These are phyloP conservation scores for Epichloe coenophiala DNA, from an alignment of 2,329 filamentous ascomycete genomes.

Conservation along the genomic window DNA sequence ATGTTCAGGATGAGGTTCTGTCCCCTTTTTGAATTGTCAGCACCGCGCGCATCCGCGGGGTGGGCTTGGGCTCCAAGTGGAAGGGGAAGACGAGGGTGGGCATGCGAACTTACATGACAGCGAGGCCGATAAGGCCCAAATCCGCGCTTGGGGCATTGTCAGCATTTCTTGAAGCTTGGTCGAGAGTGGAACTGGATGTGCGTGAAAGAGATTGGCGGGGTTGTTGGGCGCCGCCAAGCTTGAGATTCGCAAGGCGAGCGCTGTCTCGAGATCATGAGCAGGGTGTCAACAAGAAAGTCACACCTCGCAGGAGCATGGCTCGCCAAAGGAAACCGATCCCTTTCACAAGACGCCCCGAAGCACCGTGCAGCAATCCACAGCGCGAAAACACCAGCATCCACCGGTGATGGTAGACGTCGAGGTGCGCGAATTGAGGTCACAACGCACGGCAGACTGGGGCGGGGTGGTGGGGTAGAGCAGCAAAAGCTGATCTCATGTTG, in stretches of 20 bases:
- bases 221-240: slow-evolving; percentile 48
- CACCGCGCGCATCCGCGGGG: not conserved
- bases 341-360: not conserved
- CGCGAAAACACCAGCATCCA: slow-evolving; percentile 7
- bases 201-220: slow-evolving; percentile 25
- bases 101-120: slow-evolving; percentile 58
- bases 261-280: slow-evolving; percentile 34
- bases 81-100: not conserved
- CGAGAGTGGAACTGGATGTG: slow-evolving; percentile 13
- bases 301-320: not conserved
- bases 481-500: not conserved
- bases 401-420: slow-evolving; percentile 11
- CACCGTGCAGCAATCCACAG: not conserved
- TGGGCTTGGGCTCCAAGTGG: slow-evolving; percentile 1
- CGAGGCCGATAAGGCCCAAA: slow-evolving; percentile 85
- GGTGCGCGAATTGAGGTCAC: slow-evolving; percentile 24
- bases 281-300: slow-evolving; percentile 10
- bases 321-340: not conserved
- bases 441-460: slow-evolving; percentile 14
- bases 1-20: slow-evolving; percentile 86
- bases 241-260: slow-evolving; percentile 62
- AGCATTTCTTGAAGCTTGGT: slow-evolving; percentile 33
- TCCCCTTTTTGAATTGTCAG: slow-evolving; percentile 30
- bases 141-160: slow-evolving; percentile 56
- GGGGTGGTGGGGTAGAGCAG: slow-evolving; percentile 27